Percentiles rank a stretch among this genome's conserved stretches.
These are phyloP conservation scores for Castanospermum australe DNA, from an alignment of 306 rosid genomes.

Conservation along the genomic window DNA sequence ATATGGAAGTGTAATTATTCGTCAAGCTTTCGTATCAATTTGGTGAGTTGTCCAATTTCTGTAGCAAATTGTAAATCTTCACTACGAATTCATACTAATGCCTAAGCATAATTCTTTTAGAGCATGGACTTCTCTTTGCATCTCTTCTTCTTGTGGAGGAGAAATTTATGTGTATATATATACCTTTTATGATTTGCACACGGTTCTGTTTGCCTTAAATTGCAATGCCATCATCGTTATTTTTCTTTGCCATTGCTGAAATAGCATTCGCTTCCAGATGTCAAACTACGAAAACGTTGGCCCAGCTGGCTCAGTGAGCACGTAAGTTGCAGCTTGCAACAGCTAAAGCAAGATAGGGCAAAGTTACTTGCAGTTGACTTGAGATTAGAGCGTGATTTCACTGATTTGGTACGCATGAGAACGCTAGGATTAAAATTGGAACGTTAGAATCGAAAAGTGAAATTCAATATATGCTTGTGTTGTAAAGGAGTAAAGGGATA, in stretches of 20 bases:
- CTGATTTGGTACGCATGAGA: conserved; percentile 26
- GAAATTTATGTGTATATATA: not conserved
- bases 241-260: not conserved
- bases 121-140: conserved; percentile 4
- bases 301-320: not conserved
- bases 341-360: not conserved
- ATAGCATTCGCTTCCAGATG: too few species aligned
- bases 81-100: conserved; percentile 17
- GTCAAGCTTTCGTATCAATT: conserved; percentile 14
- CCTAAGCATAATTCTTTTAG: conserved; percentile 15
- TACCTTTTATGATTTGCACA: conserved; percentile 19
- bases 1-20: conserved; percentile 32
- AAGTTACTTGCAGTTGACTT: not conserved
- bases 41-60: conserved; percentile 11
- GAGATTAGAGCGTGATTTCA: conserved; percentile 5
- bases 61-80: conserved; percentile 22
- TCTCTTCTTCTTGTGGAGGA: not conserved
- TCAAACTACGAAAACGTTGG: conserved; percentile 1
- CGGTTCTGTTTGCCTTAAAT: conserved; percentile 27
- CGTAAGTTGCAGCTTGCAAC: not conserved
- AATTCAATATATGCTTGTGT: conserved; percentile 2
- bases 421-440: not conserved
- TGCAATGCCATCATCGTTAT: conserved; percentile 5
- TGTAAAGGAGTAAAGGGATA: conserved; percentile 3
- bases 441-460: not conserved